phyloP scores from a whole-genome alignment of 1,284 basidiomycete species.

The Tremellales sp. region DNA sequence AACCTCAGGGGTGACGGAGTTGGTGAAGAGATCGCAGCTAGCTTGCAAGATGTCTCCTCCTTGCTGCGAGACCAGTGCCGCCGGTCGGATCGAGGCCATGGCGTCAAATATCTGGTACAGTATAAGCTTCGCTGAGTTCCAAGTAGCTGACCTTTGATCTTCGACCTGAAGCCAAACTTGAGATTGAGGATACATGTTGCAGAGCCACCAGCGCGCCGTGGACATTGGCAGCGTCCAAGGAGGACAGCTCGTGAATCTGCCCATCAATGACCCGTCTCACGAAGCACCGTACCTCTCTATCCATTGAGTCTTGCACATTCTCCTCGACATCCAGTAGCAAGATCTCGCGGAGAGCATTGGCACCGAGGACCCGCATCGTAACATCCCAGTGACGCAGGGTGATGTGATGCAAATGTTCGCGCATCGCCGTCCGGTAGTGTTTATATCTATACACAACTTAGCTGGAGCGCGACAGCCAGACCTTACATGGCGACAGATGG shows the following conservation, averaged over 20 bases:
- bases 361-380: constrained; percentile 73
- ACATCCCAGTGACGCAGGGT: constrained; percentile 87
- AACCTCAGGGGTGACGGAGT: constrained; percentile 55
- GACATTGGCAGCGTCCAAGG: constrained; percentile 65
- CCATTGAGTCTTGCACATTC: constrained; percentile 29
- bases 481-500: constrained; percentile 78
- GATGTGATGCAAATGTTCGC: constrained; percentile 70
- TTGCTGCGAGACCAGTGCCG: constrained; percentile 60
- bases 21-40: constrained; percentile 68
- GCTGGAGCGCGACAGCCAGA: not conserved
- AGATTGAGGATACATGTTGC: too few relatives aligned
- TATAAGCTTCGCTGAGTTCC: too few relatives aligned
- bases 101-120: constrained; percentile 31
- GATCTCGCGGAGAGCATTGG: constrained; percentile 67
- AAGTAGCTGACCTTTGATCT: too few relatives aligned
- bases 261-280: too few relatives aligned
- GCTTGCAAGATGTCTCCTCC: constrained; percentile 71
- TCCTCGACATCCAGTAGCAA: constrained; percentile 53
- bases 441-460: constrained; percentile 39
- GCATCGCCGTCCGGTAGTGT: constrained; percentile 67
- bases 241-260: constrained; percentile 60
- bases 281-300: constrained; percentile 30
- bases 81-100: constrained; percentile 55
- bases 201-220: constrained; percentile 80
- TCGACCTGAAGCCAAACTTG: too few relatives aligned